phyloP scores from a whole-genome alignment of 2,329 filamentous ascomycete species.

The Intubia oerlemansii region DNA sequence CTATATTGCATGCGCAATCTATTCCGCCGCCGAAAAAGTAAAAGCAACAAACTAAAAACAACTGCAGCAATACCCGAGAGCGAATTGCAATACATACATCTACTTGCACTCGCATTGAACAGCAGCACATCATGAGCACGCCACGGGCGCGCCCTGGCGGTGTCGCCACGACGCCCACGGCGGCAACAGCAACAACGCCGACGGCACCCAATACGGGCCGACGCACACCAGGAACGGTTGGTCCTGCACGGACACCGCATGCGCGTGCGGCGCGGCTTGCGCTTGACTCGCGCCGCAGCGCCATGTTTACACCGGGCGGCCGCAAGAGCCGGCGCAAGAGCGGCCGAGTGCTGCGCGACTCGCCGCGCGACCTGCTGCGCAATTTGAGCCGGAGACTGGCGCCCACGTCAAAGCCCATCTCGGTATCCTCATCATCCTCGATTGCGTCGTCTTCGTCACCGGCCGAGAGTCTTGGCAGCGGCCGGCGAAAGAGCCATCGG shows the following conservation, averaged over 20 bases:
- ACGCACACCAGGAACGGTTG: conserved; percentile 14
- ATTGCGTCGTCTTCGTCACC: background rate
- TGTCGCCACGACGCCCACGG: conserved; percentile 3
- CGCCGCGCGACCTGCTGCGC: conserved; percentile 29
- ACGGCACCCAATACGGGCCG: conserved; percentile 5
- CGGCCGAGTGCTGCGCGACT: conserved; percentile 31
- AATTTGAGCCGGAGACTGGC: conserved; percentile 33
- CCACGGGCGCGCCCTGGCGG: background rate
- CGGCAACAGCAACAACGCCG: conserved; percentile 5
- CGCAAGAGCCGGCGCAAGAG: conserved; percentile 29
- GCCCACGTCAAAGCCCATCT: conserved; percentile 21
- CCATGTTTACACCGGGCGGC: conserved; percentile 34
- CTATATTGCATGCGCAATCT: no score
- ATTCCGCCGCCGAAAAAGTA: no score
- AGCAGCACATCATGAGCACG: no score
- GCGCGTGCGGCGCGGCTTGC: conserved; percentile 36
- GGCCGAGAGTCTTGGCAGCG: conserved; percentile 7
- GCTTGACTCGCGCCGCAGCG: conserved; percentile 35
- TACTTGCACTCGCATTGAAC: no score
- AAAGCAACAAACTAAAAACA: no score
- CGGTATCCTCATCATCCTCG: conserved; percentile 24
- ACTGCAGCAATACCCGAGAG: no score
- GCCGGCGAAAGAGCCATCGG: conserved; percentile 3
- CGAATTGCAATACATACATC: no score
- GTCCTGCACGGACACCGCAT: conserved; percentile 32